Base-by-base conservation (phyloP, 2,329 filamentous ascomycete genomes). In the Colletotrichum orchidophilum region DNA sequence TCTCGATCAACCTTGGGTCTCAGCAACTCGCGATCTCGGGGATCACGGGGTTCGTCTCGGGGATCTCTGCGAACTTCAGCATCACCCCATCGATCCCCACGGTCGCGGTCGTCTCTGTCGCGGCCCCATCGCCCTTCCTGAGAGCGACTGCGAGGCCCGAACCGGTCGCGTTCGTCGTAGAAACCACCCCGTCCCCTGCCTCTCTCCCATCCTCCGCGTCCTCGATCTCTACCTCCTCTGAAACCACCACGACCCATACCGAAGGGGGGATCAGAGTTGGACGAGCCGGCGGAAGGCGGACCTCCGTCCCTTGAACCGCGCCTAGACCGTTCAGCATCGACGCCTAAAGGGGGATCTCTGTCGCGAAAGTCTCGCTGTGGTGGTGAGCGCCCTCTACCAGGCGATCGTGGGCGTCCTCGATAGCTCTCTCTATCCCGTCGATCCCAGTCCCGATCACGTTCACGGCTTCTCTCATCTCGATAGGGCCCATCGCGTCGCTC, bases 251-350 rank as follows among this genome's bases (percentile, higher is more conserved):
- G 88, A 12, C 87, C 80, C 71, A 81, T 77, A 21, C 85, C 87
- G 67, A 92, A 91, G 1, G 88, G 85, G 13, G 89, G 87, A 73
- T 95, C 93, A 0, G 92, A 93, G 26, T 90, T 90, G 11, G 90
- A 90, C 3, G 93, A 94, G 5, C 91, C 91, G 21, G 91, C 92
- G 1, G 92, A 93, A 26, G 90, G 87, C 12, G 93, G 92, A 0
- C 92, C 83, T 11, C 80, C 93, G 76, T 95, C 93, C 76, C 93
- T 87, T 9, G 92, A 94, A 18, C 88, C 90, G 57, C 92, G 86
- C 64, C 92, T 86, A 21, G 90, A 89, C 69, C 93, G 87, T 69
- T 91, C 90, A 8, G 90, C 86, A 74, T 95, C 93, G 7, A 92
- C 83, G 57, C 90, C 90, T 35, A 91, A 84, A 0, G 90, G 91